These are phyloP conservation scores for Suillus spraguei DNA, from an alignment of 768 basidiomycete species.

Conservation along the genomic window DNA sequence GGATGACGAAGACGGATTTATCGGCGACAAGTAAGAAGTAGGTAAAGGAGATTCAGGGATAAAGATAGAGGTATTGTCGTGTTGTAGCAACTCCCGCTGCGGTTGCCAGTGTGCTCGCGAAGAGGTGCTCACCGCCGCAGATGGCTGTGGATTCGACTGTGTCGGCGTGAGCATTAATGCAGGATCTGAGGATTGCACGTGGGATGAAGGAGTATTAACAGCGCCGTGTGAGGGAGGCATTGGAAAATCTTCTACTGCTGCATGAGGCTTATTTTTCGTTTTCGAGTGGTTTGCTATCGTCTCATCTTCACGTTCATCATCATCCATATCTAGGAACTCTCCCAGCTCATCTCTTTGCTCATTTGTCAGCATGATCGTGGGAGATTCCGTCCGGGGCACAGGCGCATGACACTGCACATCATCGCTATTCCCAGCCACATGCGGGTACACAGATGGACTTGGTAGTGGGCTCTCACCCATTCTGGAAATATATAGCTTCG, in stretches of 20 bases:
- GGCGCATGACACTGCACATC: conserved; percentile 2
- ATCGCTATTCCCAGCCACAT: conserved; percentile 8
- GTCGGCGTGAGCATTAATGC: conserved; percentile 16
- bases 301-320: conserved; percentile 36
- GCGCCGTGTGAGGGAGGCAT: conserved; percentile 41
- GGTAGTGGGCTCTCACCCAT: conserved; percentile 65
- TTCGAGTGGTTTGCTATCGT: conserved; percentile 18
- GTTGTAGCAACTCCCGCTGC: conserved; percentile 25
- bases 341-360: conserved; percentile 33
- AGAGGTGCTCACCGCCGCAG: conserved; percentile 10
- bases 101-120: conserved; percentile 28
- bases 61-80: conserved; percentile 18
- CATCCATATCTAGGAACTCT: conserved; percentile 68
- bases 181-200: conserved; percentile 8
- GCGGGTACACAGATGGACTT: conserved; percentile 44
- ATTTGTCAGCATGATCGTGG: conserved; percentile 18
- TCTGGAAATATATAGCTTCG: conserved; percentile 68
- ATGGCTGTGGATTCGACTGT: conserved; percentile 25
- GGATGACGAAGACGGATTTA: conserved; percentile 26
- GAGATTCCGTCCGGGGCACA: conserved; percentile 11
- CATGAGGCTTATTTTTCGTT: conserved; percentile 37
- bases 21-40: conserved; percentile 33
- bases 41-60: conserved; percentile 32
- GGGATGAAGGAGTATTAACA: conserved; percentile 14
- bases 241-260: conserved; percentile 55